Evolutionary conservation across 345 rosid genomes (phyloP).

Genomic region (Cardamine resedifolia): DNA sequence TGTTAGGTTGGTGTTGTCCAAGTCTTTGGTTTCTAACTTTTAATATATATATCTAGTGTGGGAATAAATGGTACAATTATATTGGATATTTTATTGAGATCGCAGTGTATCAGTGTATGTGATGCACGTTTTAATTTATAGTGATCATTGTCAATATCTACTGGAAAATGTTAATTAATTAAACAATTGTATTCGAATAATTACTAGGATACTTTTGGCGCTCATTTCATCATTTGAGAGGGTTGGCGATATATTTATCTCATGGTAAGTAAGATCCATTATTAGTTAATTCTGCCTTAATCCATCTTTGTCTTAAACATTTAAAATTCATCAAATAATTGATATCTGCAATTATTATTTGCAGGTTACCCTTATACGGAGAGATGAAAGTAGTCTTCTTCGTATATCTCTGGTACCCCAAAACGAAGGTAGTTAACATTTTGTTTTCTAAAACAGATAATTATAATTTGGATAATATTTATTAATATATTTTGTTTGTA

Average conservation of each 20-base stretch:
- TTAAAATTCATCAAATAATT: neutral
- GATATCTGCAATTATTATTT: neutral
- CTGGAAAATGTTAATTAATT: neutral
- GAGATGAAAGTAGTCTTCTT: constrained; percentile 74
- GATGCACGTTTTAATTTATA: constrained; percentile 27
- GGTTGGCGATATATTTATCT: constrained; percentile 57
- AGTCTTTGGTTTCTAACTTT: neutral
- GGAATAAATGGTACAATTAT: neutral
- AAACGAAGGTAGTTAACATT: constrained; percentile 53
- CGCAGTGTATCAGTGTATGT: constrained; percentile 10
- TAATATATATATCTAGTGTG: neutral
- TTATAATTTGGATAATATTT: neutral
- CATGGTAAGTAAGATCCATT: constrained; percentile 55
- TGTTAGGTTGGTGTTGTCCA: neutral
- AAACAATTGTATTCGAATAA: neutral
- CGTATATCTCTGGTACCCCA: constrained; percentile 88
- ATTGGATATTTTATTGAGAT: neutral
- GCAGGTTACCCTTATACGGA: constrained; percentile 85
- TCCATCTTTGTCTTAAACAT: neutral
- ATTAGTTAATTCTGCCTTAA: neutral
- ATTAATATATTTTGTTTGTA: neutral
- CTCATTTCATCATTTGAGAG: constrained; percentile 67
- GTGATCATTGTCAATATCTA: neutral
- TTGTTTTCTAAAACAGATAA: neutral
- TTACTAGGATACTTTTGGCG: constrained; percentile 78